phyloP scores from a whole-genome alignment of 371 early-diverging fungal genomes.

The Dichotomocladium elegans region DNA sequence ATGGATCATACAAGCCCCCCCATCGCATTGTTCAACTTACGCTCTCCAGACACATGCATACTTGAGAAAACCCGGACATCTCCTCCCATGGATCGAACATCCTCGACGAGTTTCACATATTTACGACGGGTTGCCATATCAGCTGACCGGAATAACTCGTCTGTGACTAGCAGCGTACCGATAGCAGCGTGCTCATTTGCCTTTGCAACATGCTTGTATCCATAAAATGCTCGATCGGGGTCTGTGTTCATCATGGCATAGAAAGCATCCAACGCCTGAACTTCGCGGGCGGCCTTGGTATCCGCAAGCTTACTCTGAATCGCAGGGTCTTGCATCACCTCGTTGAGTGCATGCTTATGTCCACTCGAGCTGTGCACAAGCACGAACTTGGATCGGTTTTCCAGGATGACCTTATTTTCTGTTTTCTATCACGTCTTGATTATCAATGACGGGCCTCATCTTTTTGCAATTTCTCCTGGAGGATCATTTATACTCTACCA shows the following conservation, averaged over 20 bases:
- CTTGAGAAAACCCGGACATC: constrained; percentile 86
- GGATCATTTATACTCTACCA: constrained; percentile 46
- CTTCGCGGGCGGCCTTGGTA: constrained; percentile 91
- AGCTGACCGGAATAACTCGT: constrained; percentile 87
- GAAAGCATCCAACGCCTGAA: constrained; percentile 79
- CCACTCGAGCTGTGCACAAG: constrained; percentile 91
- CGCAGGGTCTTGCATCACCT: constrained; percentile 87
- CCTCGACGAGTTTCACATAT: constrained; percentile 85
- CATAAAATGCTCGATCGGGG: constrained; percentile 91
- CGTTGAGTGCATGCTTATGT: constrained; percentile 91
- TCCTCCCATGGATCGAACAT: constrained; percentile 75
- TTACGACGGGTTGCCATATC: constrained; percentile 80
- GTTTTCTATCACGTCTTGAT: constrained; percentile 53
- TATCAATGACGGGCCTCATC: constrained; percentile 39
- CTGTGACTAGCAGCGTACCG: constrained; percentile 84
- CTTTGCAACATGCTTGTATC: constrained; percentile 75
- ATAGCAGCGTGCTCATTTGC: constrained; percentile 88
- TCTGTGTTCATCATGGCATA: constrained; percentile 86
- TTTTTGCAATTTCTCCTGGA: constrained; percentile 66
- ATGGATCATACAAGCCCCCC: background rate
- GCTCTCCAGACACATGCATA: constrained; percentile 92
- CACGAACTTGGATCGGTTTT: constrained; percentile 84
- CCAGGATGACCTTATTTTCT: constrained; percentile 77
- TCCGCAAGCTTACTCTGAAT: constrained; percentile 80
- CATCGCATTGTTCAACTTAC: constrained; percentile 52